A percentile compares a stretch with the other conserved stretches of the same genome.
Conservation (phyloP, 441 rosid genomes). For the Hura crepitans region DNA sequence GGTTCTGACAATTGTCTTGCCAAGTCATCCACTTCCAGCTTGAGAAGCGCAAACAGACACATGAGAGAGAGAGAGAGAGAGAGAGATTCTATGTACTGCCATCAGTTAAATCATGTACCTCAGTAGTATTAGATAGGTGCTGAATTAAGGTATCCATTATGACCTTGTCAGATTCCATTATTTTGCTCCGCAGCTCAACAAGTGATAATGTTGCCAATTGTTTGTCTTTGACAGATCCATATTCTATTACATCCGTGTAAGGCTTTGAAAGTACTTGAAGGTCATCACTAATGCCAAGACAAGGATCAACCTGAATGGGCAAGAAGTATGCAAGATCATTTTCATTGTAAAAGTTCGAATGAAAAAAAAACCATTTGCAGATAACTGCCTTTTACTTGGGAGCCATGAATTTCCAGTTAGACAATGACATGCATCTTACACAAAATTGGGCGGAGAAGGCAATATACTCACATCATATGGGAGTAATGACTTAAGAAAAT, state of each 20-base stretch:
- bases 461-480: constrained; percentile 58
- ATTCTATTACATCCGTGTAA: constrained; percentile 55
- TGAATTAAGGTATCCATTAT: constrained; percentile 46
- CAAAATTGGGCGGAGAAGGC: not conserved
- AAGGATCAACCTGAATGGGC: constrained; percentile 74
- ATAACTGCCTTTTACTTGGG: not conserved
- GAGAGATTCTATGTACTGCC: not conserved
- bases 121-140: constrained; percentile 46
- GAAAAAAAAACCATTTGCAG: constrained; percentile 4
- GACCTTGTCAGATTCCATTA: constrained; percentile 43
- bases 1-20: constrained; percentile 59
- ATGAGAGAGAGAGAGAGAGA: constrained; percentile 19
- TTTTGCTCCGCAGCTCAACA: constrained; percentile 48
- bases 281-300: constrained; percentile 60
- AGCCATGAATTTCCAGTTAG: not conserved
- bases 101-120: constrained; percentile 41
- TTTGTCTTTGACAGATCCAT: constrained; percentile 61
- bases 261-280: constrained; percentile 67
- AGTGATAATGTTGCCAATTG: constrained; percentile 57
- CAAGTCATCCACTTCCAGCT: constrained; percentile 62
- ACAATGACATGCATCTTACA: not conserved
- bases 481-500: constrained; percentile 51
- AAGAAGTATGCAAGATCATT: not conserved
- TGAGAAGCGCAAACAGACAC: constrained; percentile 27
- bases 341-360: not conserved